Base-by-base conservation (phyloP, 495 filamentous ascomycete genomes). In the Venustampulla echinocandica region DNA sequence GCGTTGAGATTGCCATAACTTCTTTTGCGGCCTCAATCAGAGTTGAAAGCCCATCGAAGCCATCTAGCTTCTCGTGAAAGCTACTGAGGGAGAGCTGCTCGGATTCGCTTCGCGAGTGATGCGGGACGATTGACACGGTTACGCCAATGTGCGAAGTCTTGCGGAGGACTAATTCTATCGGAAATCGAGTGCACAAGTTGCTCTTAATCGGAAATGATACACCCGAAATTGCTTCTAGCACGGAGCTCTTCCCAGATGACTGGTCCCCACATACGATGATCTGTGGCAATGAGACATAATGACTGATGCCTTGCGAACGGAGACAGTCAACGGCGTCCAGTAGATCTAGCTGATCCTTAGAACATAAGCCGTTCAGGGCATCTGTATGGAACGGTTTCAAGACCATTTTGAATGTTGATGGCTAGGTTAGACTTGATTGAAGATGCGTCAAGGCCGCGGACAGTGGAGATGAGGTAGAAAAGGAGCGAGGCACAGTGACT, bases 141-240 rank as follows among this genome's bases (percentile, higher is more conserved):
- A 69, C 57, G 3, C 53, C 54, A 0, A 46, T 55, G 0, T 58
- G 15, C 10, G 54, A 11, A 39, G 52, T 57, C 20, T 66, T 60
- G 4, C 75, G 71, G 13, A 81, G 70, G 18, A 78, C 58, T 3
- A 81, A 46, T 53, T 81, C 71, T 3, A 68, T 80, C 10, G 75
- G 63, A 44, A 79, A 81, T 37, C 71, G 56, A 1, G 75, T 80
- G 51, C 72, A 73, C 0, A 79, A 54, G 36, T 61, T 71, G 34
- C 64, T 65, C 35, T 69, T 70, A 4, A 58, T 58, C 0, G 77
- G 76, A 49, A 86, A 84, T 1, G 69, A 63, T 4, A 85, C 67
- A 19, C 76, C 73, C 3, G 78, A 78, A 21, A 86, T 75, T 10
- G 79, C 81, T 48, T 84, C 79, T 0, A 85, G 69, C 2, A 85